phyloP scores from a whole-genome alignment of 495 filamentous ascomycete genomes.

The Acidomyces sp. region DNA sequence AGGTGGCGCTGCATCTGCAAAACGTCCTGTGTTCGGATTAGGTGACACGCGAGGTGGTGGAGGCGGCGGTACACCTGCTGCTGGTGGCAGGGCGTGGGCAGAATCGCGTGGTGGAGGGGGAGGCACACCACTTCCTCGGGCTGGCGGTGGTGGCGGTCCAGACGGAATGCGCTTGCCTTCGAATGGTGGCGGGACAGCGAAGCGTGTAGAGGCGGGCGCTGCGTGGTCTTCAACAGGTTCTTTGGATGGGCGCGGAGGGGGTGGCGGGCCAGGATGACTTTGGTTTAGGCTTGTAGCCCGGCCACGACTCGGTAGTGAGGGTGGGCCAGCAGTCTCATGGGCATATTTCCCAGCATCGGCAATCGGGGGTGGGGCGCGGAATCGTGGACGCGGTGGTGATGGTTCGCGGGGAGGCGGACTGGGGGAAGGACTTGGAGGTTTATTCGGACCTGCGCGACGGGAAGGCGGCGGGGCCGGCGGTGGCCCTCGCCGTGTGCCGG shows the following conservation, averaged over 20 bases:
- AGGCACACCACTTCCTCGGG: slow-evolving; percentile 39
- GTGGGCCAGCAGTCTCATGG: slow-evolving; percentile 25
- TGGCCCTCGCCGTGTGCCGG: slow-evolving; percentile 51
- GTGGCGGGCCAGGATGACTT: slow-evolving; percentile 57
- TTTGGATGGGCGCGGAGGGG: slow-evolving; percentile 80
- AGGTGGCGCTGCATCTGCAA: slow-evolving; percentile 25
- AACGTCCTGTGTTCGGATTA: slow-evolving; percentile 21
- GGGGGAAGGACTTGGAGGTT: slow-evolving; percentile 31
- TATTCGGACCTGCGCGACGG: slow-evolving; percentile 39
- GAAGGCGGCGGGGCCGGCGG: slow-evolving; percentile 79
- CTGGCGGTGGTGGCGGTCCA: slow-evolving; percentile 60
- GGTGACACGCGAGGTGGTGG: slow-evolving; percentile 29
- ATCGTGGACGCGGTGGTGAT: slow-evolving; percentile 31
- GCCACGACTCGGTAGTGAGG: slow-evolving; percentile 39
- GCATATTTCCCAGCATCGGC: slow-evolving; percentile 23
- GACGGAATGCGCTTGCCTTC: slow-evolving; percentile 49
- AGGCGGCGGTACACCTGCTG: slow-evolving; percentile 19
- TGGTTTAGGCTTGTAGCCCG: slow-evolving; percentile 44
- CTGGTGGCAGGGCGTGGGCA: slow-evolving; percentile 31
- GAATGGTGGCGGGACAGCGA: slow-evolving; percentile 76
- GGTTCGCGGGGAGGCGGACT: slow-evolving; percentile 37
- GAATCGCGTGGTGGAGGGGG: slow-evolving; percentile 33
- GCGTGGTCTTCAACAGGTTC: slow-evolving; percentile 57
- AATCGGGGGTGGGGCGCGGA: slow-evolving; percentile 22
- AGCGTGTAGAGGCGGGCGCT: slow-evolving; percentile 34